These are phyloP conservation scores for Globisporangium polare DNA, from an alignment of 352 stramenopile species.

Conservation along the genomic window DNA sequence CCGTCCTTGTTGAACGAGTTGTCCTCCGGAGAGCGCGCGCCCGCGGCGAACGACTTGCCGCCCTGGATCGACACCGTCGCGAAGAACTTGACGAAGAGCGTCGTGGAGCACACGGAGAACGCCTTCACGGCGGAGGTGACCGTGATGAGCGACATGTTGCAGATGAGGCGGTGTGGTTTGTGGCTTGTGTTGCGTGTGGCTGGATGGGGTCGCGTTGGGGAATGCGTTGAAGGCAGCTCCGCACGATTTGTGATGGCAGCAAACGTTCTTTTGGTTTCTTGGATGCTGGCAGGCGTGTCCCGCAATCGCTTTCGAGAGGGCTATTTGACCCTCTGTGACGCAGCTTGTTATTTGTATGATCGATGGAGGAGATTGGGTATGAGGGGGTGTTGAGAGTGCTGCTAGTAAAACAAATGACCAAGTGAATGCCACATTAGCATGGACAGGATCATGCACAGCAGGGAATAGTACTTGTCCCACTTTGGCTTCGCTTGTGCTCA, in stretches of 20 bases:
- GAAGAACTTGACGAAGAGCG: constrained; percentile 18
- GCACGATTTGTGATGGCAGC: too few relatives aligned
- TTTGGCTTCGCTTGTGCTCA: neutral
- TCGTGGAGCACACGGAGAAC: constrained; percentile 13
- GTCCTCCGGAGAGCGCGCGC: constrained; percentile 15
- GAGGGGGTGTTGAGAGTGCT: too few relatives aligned
- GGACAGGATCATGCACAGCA: too few relatives aligned
- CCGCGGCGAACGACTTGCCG: constrained; percentile 15
- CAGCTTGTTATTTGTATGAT: too few relatives aligned
- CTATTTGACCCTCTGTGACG: too few relatives aligned
- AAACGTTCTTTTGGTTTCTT: neutral
- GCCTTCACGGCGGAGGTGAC: constrained; percentile 7
- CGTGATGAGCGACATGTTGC: neutral
- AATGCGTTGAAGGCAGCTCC: neutral
- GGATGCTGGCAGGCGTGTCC: neutral
- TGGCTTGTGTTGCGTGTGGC: too few relatives aligned
- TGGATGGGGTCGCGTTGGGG: neutral
- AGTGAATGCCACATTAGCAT: too few relatives aligned
- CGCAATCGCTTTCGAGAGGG: neutral
- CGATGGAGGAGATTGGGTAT: too few relatives aligned
- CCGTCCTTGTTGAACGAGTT: constrained; percentile 9
- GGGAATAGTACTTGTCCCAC: neutral
- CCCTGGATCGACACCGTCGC: constrained; percentile 12
- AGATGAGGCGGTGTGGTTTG: neutral
- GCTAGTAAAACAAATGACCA: too few relatives aligned